phyloP scores from a whole-genome alignment of 768 basidiomycete genomes.

The Sarcodon sp. region DNA sequence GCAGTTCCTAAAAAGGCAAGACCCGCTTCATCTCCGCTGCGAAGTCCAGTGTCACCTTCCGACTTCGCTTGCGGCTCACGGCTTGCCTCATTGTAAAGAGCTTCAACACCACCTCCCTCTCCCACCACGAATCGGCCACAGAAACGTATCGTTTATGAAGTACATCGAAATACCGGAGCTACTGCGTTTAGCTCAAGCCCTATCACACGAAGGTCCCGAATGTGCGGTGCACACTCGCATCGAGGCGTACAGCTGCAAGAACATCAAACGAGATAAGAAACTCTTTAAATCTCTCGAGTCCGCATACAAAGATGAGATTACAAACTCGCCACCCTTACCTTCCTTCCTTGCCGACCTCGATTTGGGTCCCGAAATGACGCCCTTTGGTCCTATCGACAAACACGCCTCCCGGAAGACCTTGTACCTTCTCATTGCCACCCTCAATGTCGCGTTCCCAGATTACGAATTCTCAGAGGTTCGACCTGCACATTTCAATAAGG shows the following conservation, averaged over 20 bases:
- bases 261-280: constrained; percentile 93
- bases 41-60: not conserved
- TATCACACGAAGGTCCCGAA: constrained; percentile 79
- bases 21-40: not conserved
- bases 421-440: constrained; percentile 90
- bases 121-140: not conserved
- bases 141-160: constrained; percentile 53
- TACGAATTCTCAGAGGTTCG: constrained; percentile 92
- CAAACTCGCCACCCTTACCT: constrained; percentile 74
- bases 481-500: constrained; percentile 81
- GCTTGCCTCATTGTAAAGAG: not conserved
- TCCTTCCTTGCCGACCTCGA: constrained; percentile 58
- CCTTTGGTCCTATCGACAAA: constrained; percentile 87
- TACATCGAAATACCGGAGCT: constrained; percentile 80
- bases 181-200: constrained; percentile 60
- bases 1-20: not conserved
- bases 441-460: constrained; percentile 97
- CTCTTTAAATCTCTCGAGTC: constrained; percentile 88
- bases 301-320: constrained; percentile 72
- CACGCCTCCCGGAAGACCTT: constrained; percentile 81
- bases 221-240: constrained; percentile 85
- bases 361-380: constrained; percentile 62
- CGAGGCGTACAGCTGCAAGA: constrained; percentile 97
- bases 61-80: not conserved
- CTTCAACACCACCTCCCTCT: not conserved